phyloP scores from a whole-genome alignment of 2,329 filamentous ascomycete genomes.

The Apiospora marii region DNA sequence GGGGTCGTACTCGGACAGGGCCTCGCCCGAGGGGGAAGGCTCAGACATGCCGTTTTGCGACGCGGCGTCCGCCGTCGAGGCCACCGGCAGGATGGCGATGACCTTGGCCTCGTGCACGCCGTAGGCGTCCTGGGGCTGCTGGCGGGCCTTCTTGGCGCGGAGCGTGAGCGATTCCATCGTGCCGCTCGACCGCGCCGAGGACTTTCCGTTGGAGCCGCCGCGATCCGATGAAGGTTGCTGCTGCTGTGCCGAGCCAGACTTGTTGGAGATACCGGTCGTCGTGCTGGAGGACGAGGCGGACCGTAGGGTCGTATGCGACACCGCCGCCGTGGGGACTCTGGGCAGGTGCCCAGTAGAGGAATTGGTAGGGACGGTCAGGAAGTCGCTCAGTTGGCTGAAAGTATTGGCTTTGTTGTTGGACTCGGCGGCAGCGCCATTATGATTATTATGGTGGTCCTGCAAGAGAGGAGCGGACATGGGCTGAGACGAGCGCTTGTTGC shows the following conservation, averaged over 20 bases:
- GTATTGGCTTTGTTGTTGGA: constrained; percentile 42
- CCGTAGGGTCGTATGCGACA: constrained; percentile 13
- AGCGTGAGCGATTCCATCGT: constrained; percentile 44
- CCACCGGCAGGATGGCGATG: constrained; percentile 46
- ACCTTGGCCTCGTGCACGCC: constrained; percentile 50
- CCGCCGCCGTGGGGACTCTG: neutral
- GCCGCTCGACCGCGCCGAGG: constrained; percentile 48
- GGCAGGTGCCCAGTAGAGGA: constrained; percentile 20
- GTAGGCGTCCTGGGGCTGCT: constrained; percentile 42
- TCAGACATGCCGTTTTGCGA: constrained; percentile 31
- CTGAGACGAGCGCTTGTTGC: constrained; percentile 1
- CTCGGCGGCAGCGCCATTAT: neutral
- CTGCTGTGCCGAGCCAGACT: neutral
- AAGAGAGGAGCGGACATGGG: neutral
- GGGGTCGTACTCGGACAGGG: neutral
- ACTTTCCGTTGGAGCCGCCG: neutral
- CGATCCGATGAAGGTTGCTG: neutral
- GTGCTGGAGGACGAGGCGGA: constrained; percentile 12
- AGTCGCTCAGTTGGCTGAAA: constrained; percentile 50
- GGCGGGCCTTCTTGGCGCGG: constrained; percentile 31
- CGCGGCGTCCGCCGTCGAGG: constrained; percentile 38
- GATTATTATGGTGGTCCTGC: neutral
- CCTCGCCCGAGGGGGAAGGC: no score
- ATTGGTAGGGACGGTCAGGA: constrained; percentile 49
- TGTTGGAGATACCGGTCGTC: neutral